Percentiles rank a stretch among this genome's conserved stretches.
These are phyloP conservation scores for Porcisia deanei DNA, from an alignment of 208 protist genomes.

Conservation along the genomic window DNA sequence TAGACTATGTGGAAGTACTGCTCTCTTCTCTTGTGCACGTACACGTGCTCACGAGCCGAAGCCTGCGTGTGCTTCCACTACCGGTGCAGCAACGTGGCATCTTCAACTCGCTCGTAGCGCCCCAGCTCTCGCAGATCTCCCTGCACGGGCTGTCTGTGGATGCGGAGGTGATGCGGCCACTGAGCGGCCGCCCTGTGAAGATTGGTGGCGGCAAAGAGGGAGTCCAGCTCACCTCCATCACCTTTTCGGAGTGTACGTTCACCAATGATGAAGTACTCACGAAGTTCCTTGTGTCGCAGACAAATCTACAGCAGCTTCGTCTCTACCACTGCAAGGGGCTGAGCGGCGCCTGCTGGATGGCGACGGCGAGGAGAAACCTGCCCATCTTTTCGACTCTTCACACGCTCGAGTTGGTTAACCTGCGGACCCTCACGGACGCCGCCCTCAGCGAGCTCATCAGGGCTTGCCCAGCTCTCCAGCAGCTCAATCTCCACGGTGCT, in stretches of 20 bases:
- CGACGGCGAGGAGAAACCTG: not conserved
- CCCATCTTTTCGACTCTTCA: not conserved
- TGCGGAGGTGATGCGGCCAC: slow-evolving; percentile 1
- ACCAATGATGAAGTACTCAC: slow-evolving; percentile 1
- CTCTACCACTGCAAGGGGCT: slow-evolving; percentile 10
- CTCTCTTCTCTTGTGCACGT: slow-evolving; percentile 13
- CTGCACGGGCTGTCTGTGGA: slow-evolving; percentile 7
- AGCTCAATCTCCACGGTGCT: slow-evolving; percentile 12
- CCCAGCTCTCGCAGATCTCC: slow-evolving; percentile 2
- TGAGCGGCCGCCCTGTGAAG: not conserved
- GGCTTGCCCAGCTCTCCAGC: slow-evolving; percentile 7
- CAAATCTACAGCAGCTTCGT: not conserved
- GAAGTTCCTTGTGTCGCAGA: slow-evolving; percentile 1
- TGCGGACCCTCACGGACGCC: slow-evolving; percentile 14
- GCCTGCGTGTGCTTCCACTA: slow-evolving; percentile 9
- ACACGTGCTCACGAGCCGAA: slow-evolving; percentile 2
- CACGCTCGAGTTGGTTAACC: slow-evolving; percentile 11
- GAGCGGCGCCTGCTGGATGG: slow-evolving; percentile 8
- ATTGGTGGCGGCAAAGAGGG: not conserved
- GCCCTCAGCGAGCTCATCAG: slow-evolving; percentile 1
- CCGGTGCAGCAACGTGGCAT: slow-evolving; percentile 10
- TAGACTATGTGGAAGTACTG: slow-evolving; percentile 7
- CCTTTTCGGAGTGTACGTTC: slow-evolving; percentile 15
- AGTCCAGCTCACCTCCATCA: slow-evolving; percentile 3
- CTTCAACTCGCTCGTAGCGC: slow-evolving; percentile 3